phyloP scores from a whole-genome alignment of 225 moss, liverwort and hornwort species.

The Neckera pumila region DNA sequence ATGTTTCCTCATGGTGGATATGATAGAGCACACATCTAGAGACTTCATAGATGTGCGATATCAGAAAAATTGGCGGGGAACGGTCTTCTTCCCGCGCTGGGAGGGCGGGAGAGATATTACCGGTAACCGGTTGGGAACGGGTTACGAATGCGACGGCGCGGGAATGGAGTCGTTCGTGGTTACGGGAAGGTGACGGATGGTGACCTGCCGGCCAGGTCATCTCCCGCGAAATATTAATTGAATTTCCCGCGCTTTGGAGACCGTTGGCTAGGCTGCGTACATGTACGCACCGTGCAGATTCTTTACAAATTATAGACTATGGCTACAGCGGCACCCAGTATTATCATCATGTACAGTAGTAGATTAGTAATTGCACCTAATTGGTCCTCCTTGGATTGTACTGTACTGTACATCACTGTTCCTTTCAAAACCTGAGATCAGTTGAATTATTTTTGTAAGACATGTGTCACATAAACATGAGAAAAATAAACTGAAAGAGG shows the following conservation, averaged over 20 bases:
- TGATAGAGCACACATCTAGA: accelerated
- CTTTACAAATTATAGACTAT: neutral
- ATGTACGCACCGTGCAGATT: neutral
- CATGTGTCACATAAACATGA: too few species aligned
- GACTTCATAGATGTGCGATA: accelerated
- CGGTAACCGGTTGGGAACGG: neutral
- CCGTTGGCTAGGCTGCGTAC: neutral
- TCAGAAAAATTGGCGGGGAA: neutral
- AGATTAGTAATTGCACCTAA: neutral
- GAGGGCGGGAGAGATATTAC: neutral
- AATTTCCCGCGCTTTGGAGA: neutral
- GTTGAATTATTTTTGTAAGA: neutral
- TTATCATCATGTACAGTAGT: neutral
- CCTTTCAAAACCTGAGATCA: too few species aligned
- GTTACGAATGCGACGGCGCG: neutral
- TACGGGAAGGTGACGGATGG: neutral
- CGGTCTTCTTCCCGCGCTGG: slow-evolving; percentile 21
- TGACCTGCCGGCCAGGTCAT: neutral
- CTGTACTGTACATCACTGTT: too few species aligned
- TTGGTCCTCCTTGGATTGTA: neutral
- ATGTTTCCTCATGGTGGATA: accelerated
- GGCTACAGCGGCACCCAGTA: neutral
- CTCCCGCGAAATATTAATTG: neutral
- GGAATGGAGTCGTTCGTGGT: too few species aligned
- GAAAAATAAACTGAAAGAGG: too few species aligned